Base-by-base conservation (phyloP, 352 stramenopile genomes). In the Phytophthora foliorum region DNA sequence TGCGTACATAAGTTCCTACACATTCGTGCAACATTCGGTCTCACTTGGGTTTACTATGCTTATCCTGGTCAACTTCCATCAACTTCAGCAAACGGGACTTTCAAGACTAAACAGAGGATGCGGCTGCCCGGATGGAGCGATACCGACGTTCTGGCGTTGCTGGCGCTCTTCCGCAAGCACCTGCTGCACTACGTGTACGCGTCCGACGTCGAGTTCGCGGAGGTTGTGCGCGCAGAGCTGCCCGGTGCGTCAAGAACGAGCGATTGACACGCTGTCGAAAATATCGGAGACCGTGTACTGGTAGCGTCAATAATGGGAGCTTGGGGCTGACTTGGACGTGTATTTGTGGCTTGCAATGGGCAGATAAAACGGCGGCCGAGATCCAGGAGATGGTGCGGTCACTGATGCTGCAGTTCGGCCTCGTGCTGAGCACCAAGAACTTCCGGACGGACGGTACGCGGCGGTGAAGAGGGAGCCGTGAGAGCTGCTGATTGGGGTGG, bases 111-210 rank as follows among this genome's bases (percentile, higher is more conserved):
- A n/a, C 57, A 24, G 60, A 88, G 74, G 58, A 49, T 72, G 41
- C 67, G 74, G 45, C 54, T 76, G 32, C 57, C 66, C 25, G 81
- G 78, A 13, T 94, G 86, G 85, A 59, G 63, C 57, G 85, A 91
- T 60, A 38, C 25, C 11, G 76, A 91, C 59, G 52, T 90, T n/a
- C 64, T 80, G 48, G 54, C 59, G 56, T 69, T 94, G 59, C 69
- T 94, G 45, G 52, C 60, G 57, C 61, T 81, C 27, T 81, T 92
- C 55, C 82, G 81, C 51, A 54, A 72, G 65, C 69, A 88, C 63
- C 59, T 88, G 57, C 62, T 79, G 31, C 63, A 83, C 46, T 94
- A 90, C 57, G 69, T 94, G 42, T 94, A 94, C 57, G 65, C 69
- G 4, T 78, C 77, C 1, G 74, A 79, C 42, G 67, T 66, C 45